phyloP scores from a whole-genome alignment of 2,329 filamentous ascomycete species.

The Colletotrichum karsti region DNA sequence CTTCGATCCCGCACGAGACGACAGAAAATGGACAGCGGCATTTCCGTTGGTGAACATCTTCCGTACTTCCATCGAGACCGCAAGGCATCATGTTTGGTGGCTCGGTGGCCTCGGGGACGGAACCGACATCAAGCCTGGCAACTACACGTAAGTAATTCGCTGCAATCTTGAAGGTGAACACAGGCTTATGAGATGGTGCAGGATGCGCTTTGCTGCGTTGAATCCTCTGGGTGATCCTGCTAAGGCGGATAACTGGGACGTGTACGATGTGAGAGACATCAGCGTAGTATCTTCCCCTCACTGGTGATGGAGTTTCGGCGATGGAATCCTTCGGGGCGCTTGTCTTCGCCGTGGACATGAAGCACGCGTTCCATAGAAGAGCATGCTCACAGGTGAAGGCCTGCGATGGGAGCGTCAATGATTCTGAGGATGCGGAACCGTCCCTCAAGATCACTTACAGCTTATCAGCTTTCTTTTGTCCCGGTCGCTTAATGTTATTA shows the following conservation, averaged over 20 bases:
- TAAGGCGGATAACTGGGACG: slow-evolving; percentile 19
- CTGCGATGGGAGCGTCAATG: too few relatives aligned
- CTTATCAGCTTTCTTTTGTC: neutral
- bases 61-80: neutral
- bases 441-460: too few relatives aligned
- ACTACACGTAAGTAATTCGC: slow-evolving; percentile 37
- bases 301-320: neutral
- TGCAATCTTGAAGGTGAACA: neutral
- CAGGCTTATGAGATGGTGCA: neutral
- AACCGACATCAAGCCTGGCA: slow-evolving; percentile 47
- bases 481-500: neutral
- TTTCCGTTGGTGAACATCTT: slow-evolving; percentile 36
- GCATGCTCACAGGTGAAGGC: too few relatives aligned
- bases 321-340: too few relatives aligned
- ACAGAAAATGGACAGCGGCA: slow-evolving; percentile 16
- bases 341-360: too few relatives aligned
- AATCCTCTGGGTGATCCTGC: slow-evolving; percentile 4
- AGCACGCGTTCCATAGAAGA: too few relatives aligned
- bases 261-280: neutral
- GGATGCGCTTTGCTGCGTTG: slow-evolving; percentile 16
- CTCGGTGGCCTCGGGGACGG: slow-evolving; percentile 53
- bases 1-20: slow-evolving; percentile 39
- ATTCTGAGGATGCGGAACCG: too few relatives aligned
- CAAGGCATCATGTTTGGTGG: slow-evolving; percentile 47
- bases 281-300: neutral